Conservation (phyloP, 2,329 filamentous ascomycete genomes). For the Neurospora sp. region DNA sequence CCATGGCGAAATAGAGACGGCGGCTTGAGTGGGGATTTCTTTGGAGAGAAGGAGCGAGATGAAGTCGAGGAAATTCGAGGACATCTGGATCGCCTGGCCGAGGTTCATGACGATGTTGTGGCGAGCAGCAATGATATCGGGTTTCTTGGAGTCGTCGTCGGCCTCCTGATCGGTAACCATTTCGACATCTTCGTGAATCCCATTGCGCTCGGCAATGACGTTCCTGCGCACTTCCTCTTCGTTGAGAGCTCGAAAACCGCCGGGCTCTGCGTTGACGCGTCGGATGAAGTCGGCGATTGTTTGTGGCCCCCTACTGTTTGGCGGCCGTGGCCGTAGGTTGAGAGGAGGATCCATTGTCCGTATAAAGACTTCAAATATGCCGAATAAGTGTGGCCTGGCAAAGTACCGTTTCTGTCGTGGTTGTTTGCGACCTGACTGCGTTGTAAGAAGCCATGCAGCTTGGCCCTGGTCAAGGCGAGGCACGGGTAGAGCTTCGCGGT, state of each 20-base stretch:
- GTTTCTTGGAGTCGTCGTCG: conserved; percentile 33
- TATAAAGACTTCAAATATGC: conserved; percentile 11
- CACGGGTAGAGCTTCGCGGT: not conserved
- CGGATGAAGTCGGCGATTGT: conserved; percentile 65
- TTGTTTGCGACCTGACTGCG: not conserved
- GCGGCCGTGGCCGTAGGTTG: conserved; percentile 54
- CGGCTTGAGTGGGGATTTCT: conserved; percentile 60
- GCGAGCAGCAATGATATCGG: conserved; percentile 37
- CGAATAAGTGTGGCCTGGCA: not conserved
- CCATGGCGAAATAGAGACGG: conserved; percentile 57
- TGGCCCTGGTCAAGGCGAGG: not conserved
- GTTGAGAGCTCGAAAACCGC: conserved; percentile 71
- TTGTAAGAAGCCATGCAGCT: conserved; percentile 7
- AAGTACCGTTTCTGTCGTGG: not conserved
- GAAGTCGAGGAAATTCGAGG: conserved; percentile 67
- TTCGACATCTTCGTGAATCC: conserved; percentile 28
- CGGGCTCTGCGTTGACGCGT: conserved; percentile 68
- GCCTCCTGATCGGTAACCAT: conserved; percentile 24
- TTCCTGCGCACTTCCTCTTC: conserved; percentile 63
- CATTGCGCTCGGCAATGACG: conserved; percentile 38
- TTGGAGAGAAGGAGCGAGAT: conserved; percentile 78
- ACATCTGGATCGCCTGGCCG: conserved; percentile 46
- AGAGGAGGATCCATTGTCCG: conserved; percentile 27
- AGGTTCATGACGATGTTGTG: conserved; percentile 49
- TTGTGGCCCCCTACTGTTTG: conserved; percentile 41